phyloP scores from a whole-genome alignment of 257 asterid species.

The Solanum ossicruentum region DNA sequence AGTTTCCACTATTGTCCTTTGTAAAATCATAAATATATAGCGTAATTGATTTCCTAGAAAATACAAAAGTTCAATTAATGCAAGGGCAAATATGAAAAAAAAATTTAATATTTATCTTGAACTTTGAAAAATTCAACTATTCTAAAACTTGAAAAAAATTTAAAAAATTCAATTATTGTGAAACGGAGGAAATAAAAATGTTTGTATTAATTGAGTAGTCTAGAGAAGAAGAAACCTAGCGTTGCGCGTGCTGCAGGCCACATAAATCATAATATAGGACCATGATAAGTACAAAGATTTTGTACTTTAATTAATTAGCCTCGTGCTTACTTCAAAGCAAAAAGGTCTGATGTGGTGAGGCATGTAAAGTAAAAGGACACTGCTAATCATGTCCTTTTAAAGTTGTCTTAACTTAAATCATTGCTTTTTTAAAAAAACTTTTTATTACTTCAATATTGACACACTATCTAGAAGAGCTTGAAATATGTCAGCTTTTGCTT shows the following conservation, averaged over 20 bases:
- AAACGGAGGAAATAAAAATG: too few relatives aligned
- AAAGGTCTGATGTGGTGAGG: background rate
- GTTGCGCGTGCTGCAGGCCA: conserved; percentile 1
- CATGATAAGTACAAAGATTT: background rate
- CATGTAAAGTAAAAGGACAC: background rate
- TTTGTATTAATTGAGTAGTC: background rate
- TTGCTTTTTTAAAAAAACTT: background rate
- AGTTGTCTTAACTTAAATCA: background rate
- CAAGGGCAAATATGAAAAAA: too few relatives aligned
- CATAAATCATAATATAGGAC: background rate
- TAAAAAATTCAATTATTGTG: too few relatives aligned
- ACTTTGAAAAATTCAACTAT: too few relatives aligned
- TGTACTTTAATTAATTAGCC: background rate
- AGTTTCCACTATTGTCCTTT: too few relatives aligned
- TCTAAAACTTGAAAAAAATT: too few relatives aligned
- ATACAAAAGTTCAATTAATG: too few relatives aligned
- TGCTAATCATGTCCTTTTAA: background rate
- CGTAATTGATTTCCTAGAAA: too few relatives aligned
- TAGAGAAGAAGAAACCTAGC: background rate
- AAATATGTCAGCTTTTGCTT: background rate
- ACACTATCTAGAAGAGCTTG: background rate
- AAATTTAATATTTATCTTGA: too few relatives aligned
- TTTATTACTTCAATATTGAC: background rate
- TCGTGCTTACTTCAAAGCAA: background rate
- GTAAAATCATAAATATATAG: too few relatives aligned